These are phyloP conservation scores for Aureobasidium zeae DNA, from an alignment of 2,329 filamentous ascomycete genomes.

Conservation along the genomic window DNA sequence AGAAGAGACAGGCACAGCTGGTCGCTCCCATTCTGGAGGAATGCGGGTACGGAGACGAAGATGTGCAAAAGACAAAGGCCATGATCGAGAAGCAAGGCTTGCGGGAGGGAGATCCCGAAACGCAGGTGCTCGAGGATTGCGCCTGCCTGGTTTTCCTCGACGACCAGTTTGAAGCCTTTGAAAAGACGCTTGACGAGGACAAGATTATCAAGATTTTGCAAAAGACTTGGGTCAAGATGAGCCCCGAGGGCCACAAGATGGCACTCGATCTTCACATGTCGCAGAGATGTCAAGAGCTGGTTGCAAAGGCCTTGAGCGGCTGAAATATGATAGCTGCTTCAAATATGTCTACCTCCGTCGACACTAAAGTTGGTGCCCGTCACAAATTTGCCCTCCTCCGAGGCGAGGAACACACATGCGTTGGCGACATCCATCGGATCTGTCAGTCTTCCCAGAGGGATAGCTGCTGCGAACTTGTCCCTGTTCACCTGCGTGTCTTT, in stretches of 20 bases:
- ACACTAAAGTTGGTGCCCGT: slow-evolving; percentile 63
- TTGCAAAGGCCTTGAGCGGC: slow-evolving; percentile 52
- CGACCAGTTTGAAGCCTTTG: slow-evolving; percentile 76
- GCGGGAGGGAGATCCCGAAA: slow-evolving; percentile 51
- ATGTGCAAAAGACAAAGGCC: slow-evolving; percentile 54
- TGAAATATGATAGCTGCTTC: slow-evolving; percentile 13
- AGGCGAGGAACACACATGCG: slow-evolving; percentile 59
- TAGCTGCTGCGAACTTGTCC: slow-evolving; percentile 44
- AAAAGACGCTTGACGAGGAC: slow-evolving; percentile 61
- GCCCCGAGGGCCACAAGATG: slow-evolving; percentile 50
- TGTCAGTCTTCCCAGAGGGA: slow-evolving; percentile 48
- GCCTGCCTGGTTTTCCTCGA: slow-evolving; percentile 82
- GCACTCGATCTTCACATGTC: slow-evolving; percentile 59
- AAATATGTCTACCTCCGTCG: slow-evolving; percentile 44
- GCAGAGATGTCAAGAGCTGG: slow-evolving; percentile 51
- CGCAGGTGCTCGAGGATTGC: slow-evolving; percentile 72
- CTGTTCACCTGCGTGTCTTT: slow-evolving; percentile 54
- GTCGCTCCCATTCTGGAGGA: slow-evolving; percentile 45
- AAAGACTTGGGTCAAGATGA: slow-evolving; percentile 74
- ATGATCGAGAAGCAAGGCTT: slow-evolving; percentile 73
- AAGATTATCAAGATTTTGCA: slow-evolving; percentile 63
- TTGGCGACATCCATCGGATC: slow-evolving; percentile 61
- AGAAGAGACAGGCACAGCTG: slow-evolving; percentile 61
- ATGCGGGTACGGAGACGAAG: slow-evolving; percentile 42
- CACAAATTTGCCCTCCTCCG: slow-evolving; percentile 62